Evolutionary conservation across 805 yeast species (phyloP).

Genomic region (Candida piceae): DNA sequence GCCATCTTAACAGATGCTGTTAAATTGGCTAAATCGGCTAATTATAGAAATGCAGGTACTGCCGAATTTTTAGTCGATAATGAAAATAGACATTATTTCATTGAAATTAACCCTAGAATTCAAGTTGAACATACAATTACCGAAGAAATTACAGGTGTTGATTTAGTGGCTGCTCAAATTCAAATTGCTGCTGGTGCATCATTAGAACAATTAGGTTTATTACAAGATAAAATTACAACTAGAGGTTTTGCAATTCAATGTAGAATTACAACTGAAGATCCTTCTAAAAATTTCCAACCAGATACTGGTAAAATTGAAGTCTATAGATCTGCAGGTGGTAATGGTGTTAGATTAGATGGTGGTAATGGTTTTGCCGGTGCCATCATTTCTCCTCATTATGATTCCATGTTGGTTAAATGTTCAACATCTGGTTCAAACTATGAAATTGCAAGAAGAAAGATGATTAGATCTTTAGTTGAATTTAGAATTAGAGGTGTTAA

Average conservation of each 20-base stretch:
- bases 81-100: slow-evolving; percentile 93
- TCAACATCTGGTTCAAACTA: slow-evolving; percentile 95
- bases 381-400: slow-evolving; percentile 93
- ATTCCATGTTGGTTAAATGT: slow-evolving; percentile 97
- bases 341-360: slow-evolving; percentile 98
- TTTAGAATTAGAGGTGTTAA: slow-evolving; percentile 99
- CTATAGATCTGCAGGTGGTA: slow-evolving; percentile 98
- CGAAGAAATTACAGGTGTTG: slow-evolving; percentile 98
- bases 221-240: slow-evolving; percentile 91
- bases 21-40: slow-evolving; percentile 78
- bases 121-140: slow-evolving; percentile 99
- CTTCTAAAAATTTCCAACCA: slow-evolving; percentile 93
- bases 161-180: slow-evolving; percentile 95
- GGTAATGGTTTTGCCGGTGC: slow-evolving; percentile 98
- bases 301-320: slow-evolving; percentile 98
- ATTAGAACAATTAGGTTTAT: slow-evolving; percentile 80
- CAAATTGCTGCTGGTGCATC: slow-evolving; percentile 99
- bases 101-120: slow-evolving; percentile 96
- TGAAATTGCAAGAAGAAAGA: slow-evolving; percentile 95
- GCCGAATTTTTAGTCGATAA: slow-evolving; percentile 94
- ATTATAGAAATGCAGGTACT: slow-evolving; percentile 96
- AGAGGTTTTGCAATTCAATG: slow-evolving; percentile 99
- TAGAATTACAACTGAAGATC: slow-evolving; percentile 98
- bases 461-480: slow-evolving; percentile 94
- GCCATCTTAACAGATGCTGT: slow-evolving; percentile 95